Percentiles rank a stretch among this genome's conserved stretches.
Evolutionary conservation across 2,329 filamentous ascomycete species (phyloP).

Genomic region (Fusarium dlaminii): DNA sequence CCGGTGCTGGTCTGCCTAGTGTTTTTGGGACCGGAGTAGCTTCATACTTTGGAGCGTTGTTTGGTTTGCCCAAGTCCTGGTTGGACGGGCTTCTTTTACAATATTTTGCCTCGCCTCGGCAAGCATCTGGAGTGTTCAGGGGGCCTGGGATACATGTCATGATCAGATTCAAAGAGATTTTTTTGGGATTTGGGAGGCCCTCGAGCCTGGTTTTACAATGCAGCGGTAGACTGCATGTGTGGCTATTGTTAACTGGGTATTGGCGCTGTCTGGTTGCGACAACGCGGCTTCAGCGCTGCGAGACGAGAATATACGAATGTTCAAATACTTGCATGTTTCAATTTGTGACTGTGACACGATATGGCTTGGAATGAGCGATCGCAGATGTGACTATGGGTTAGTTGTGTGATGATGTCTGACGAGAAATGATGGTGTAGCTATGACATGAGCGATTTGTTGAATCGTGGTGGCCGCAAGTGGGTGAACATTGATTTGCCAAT

Average conservation of each 20-base stretch:
- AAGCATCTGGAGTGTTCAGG: constrained; percentile 47
- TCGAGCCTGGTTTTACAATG: constrained; percentile 51
- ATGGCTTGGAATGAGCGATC: background rate
- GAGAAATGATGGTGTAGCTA: background rate
- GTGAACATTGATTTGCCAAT: background rate
- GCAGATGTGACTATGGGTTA: background rate
- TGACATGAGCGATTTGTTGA: background rate
- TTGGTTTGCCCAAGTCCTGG: constrained; percentile 43
- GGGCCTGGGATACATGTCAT: constrained; percentile 45
- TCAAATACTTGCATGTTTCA: constrained; percentile 25
- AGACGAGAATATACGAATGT: constrained; percentile 53
- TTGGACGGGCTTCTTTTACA: constrained; percentile 35
- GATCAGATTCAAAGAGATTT: constrained; percentile 47
- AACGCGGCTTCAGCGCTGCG: constrained; percentile 44
- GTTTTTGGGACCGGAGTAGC: constrained; percentile 34
- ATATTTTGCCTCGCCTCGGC: constrained; percentile 40
- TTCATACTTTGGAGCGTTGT: constrained; percentile 40
- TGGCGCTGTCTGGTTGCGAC: constrained; percentile 47
- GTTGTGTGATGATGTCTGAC: background rate
- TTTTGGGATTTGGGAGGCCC: constrained; percentile 44
- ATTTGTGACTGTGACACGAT: background rate
- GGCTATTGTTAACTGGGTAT: constrained; percentile 48
- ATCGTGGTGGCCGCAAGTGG: background rate
- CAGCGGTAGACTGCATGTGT: constrained; percentile 44
- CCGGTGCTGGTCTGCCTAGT: constrained; percentile 29